Conservation (phyloP, 163 green algal genomes). For the Scenedesmus sp. region DNA sequence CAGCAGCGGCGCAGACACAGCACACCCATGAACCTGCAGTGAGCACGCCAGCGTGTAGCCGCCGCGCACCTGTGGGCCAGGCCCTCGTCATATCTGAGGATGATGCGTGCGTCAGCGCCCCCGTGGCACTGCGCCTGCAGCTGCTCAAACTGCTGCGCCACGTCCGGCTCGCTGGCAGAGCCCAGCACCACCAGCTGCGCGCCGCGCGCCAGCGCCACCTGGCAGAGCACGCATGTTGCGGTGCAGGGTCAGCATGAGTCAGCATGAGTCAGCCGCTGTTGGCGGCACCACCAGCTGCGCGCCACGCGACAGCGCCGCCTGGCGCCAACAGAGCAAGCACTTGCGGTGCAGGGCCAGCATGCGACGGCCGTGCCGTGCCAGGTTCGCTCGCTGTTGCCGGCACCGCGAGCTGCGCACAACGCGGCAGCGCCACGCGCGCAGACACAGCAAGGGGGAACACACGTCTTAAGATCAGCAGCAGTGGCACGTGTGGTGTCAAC, state of each 20-base stretch:
- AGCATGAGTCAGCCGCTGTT: conserved; percentile 65
- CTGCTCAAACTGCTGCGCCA: conserved; percentile 31
- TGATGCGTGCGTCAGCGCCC: conserved; percentile 38
- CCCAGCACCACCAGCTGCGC: conserved; percentile 94
- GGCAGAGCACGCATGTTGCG: conserved; percentile 78
- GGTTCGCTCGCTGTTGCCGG: too few species aligned
- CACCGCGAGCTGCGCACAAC: too few species aligned
- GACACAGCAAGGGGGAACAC: too few species aligned
- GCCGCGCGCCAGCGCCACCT: conserved; percentile 85
- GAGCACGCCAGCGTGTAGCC: neutral
- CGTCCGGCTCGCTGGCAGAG: conserved; percentile 44
- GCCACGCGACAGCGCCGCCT: conserved; percentile 75
- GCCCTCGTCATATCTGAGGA: conserved; percentile 54
- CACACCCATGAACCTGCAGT: neutral
- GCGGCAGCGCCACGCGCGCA: too few species aligned
- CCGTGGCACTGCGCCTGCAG: neutral
- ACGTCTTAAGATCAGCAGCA: too few species aligned
- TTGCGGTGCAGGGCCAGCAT: too few species aligned
- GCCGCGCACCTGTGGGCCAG: conserved; percentile 55
- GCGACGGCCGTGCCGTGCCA: neutral
- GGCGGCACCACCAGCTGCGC: too few species aligned
- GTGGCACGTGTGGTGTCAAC: too few species aligned
- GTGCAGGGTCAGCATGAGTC: conserved; percentile 24
- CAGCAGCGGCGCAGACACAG: neutral
- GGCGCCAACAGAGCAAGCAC: conserved; percentile 85